Conservation (phyloP, 2,329 filamentous ascomycete species). For the Exophiala alcalophila region DNA sequence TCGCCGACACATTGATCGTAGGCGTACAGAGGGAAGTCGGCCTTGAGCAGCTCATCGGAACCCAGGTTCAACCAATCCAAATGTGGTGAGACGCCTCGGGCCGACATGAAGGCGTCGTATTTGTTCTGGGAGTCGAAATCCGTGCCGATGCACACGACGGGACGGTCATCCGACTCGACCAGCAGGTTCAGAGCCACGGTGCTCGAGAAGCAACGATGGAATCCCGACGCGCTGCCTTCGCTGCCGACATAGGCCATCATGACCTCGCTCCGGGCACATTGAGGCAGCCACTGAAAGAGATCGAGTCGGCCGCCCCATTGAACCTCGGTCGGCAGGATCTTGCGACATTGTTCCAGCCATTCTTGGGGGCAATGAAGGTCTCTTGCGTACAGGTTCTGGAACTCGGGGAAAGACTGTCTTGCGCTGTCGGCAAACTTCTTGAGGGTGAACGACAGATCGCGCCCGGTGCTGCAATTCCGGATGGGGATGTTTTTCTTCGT, state of each 20-base stretch:
- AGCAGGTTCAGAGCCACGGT: constrained; percentile 38
- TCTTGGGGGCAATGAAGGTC: constrained; percentile 36
- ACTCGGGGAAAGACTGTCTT: constrained; percentile 30
- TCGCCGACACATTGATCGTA: constrained; percentile 37
- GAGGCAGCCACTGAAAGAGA: constrained; percentile 37
- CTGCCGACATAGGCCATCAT: constrained; percentile 41
- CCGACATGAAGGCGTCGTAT: constrained; percentile 37
- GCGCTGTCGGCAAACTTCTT: constrained; percentile 35
- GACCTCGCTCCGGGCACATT: constrained; percentile 37
- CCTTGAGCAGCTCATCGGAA: constrained; percentile 33
- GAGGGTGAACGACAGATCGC: constrained; percentile 36
- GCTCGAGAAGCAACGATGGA: constrained; percentile 39
- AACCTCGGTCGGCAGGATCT: constrained; percentile 34
- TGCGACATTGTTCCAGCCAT: constrained; percentile 34
- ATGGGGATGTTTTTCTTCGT: constrained; percentile 38
- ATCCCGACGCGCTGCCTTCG: constrained; percentile 36
- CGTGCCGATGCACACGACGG: constrained; percentile 38
- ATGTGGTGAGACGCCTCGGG: constrained; percentile 36
- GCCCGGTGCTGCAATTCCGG: constrained; percentile 36
- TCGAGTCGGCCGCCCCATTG: constrained; percentile 37
- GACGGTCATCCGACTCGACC: constrained; percentile 34
- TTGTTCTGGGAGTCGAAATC: constrained; percentile 36
- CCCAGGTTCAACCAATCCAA: constrained; percentile 37
- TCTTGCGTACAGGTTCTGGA: constrained; percentile 36
- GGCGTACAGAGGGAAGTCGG: constrained; percentile 38